Conservation (phyloP, 345 rosid genomes). For the Nephelium lappaceum region DNA sequence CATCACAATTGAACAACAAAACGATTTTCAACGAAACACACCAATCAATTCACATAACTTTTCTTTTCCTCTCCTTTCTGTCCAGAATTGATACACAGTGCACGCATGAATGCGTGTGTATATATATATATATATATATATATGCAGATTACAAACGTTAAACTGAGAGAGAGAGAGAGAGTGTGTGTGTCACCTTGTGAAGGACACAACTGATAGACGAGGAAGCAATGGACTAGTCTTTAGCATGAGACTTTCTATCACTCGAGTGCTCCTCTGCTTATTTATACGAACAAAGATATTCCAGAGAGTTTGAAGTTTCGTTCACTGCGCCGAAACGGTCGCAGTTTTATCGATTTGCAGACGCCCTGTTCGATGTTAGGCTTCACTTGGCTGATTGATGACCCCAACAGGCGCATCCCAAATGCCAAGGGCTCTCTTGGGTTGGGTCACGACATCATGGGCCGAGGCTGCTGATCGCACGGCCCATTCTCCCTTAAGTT, state of each 20-base stretch:
- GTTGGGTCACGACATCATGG: not conserved
- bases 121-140: too few relatives aligned
- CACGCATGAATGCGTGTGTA: not conserved
- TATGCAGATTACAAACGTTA: not conserved
- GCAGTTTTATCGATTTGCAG: not conserved
- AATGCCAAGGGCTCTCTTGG: not conserved
- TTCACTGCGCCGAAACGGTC: not conserved
- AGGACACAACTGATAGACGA: constrained; percentile 21
- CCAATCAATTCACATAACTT: not conserved
- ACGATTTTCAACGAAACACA: not conserved
- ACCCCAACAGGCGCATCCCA: not conserved
- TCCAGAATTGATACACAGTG: not conserved
- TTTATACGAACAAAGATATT: not conserved
- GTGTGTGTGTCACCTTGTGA: constrained; percentile 18
- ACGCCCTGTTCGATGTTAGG: not conserved
- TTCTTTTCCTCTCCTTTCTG: not conserved
- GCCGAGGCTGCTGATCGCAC: too few relatives aligned
- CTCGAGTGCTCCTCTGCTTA: too few relatives aligned
- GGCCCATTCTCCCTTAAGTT: too few relatives aligned
- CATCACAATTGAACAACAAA: constrained; percentile 19
- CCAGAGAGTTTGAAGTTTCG: not conserved
- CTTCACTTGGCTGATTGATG: not conserved
- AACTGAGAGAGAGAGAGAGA: not conserved
- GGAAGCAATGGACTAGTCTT: constrained; percentile 10
- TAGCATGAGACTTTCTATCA: constrained; percentile 10